phyloP scores from a whole-genome alignment of 1,284 basidiomycete genomes.

The Filobasidium uniguttulatum region DNA sequence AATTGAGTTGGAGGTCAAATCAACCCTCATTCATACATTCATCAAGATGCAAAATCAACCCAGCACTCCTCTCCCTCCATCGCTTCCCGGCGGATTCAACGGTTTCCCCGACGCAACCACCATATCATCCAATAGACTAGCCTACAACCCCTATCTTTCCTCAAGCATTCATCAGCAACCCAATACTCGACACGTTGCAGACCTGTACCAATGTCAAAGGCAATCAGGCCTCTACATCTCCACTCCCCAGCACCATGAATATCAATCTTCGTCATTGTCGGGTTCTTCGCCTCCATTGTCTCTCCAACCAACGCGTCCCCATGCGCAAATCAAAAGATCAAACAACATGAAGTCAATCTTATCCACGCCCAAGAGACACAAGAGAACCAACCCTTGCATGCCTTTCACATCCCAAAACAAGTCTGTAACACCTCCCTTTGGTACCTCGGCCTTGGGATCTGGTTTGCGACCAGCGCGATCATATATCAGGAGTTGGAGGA shows the following conservation, averaged over 20 bases:
- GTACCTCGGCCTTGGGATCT: background rate
- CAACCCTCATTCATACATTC: background rate
- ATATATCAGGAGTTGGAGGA: conserved; percentile 1
- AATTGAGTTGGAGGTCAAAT: no score
- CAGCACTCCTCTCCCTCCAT: background rate
- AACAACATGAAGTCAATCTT: background rate
- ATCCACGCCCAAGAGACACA: background rate
- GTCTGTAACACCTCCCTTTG: background rate
- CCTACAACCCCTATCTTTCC: background rate
- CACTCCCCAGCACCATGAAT: background rate
- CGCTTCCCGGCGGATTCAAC: background rate
- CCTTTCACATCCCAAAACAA: background rate
- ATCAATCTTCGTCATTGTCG: background rate
- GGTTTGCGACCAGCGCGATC: background rate
- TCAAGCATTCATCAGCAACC: background rate
- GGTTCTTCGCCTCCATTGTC: background rate
- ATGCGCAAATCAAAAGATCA: background rate
- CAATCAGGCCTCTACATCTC: background rate
- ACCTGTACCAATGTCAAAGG: no score
- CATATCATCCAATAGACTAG: no score
- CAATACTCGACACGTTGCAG: background rate
- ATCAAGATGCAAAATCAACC: background rate
- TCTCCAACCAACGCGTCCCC: background rate
- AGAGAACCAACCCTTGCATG: background rate
- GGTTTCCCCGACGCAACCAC: background rate